phyloP scores from a whole-genome alignment of 306 rosid species.

The Citrullus amarus region DNA sequence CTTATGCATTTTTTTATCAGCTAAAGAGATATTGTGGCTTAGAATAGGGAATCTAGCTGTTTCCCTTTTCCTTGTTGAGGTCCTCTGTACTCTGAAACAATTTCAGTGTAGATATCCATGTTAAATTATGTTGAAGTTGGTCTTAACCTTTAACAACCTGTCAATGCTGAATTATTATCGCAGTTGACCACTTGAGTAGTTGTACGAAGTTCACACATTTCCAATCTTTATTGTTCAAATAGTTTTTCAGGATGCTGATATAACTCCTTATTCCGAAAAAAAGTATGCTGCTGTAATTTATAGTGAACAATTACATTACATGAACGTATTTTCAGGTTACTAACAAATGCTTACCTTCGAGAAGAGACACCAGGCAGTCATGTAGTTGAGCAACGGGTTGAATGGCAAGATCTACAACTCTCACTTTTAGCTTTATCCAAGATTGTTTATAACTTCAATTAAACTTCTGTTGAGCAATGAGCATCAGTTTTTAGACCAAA shows the following conservation, averaged over 20 bases:
- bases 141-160: not conserved
- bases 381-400: conserved; percentile 99
- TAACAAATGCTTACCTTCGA: conserved; percentile 86
- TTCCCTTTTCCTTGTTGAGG: not conserved
- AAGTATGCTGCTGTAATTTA: conserved; percentile 1
- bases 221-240: not conserved
- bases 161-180: not conserved
- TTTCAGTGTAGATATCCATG: not conserved
- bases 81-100: not conserved
- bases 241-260: not conserved
- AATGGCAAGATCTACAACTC: conserved; percentile 46
- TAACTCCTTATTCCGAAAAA: not conserved
- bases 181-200: not conserved
- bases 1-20: not conserved
- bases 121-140: not conserved
- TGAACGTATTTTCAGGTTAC: conserved; percentile 45
- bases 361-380: conserved; percentile 97
- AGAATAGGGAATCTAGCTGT: not conserved
- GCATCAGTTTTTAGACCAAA: not conserved
- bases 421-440: conserved; percentile 9
- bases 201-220: not conserved
- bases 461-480: not conserved
- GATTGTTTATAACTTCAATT: not conserved
- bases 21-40: not conserved
- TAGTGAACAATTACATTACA: conserved; percentile 8